These are phyloP conservation scores for Platanthera zijinensis DNA, from an alignment of 106 monocot genomes.

Conservation along the genomic window DNA sequence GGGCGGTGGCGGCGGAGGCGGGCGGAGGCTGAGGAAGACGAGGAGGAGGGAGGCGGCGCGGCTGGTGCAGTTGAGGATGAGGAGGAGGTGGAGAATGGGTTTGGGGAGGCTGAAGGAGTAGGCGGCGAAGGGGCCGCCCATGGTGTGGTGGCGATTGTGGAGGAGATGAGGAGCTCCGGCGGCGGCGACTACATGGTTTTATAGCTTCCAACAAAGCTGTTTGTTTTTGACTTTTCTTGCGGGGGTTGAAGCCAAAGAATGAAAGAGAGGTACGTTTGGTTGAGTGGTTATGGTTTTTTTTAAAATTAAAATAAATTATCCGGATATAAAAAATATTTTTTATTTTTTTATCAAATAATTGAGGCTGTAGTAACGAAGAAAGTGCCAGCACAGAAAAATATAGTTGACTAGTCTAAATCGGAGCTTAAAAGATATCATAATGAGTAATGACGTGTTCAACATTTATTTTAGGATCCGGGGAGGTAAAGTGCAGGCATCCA, in stretches of 20 bases:
- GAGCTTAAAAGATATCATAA: too few relatives aligned
- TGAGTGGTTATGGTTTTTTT: not conserved
- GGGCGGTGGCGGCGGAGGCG: not conserved
- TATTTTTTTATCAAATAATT: too few relatives aligned
- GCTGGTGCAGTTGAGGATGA: not conserved
- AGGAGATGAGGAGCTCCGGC: not conserved
- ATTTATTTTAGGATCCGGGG: too few relatives aligned
- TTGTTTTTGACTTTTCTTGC: not conserved
- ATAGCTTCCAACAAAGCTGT: not conserved
- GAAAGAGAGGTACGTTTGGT: not conserved
- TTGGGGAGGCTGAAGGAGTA: constrained; percentile 4
- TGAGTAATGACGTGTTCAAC: too few relatives aligned
- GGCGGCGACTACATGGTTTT: not conserved
- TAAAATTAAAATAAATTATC: too few relatives aligned
- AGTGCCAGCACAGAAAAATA: too few relatives aligned
- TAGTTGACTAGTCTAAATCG: too few relatives aligned
- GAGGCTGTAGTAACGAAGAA: too few relatives aligned
- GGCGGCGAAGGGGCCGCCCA: constrained; percentile 4
- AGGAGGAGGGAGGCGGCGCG: constrained; percentile 6
- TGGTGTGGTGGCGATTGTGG: not conserved
- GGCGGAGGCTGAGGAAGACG: constrained; percentile 6
- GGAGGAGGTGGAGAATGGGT: not conserved
- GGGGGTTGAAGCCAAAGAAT: not conserved
- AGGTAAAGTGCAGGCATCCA: too few relatives aligned
- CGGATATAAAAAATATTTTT: too few relatives aligned